Conservation (phyloP, 805 yeast genomes). For the Wickerhamiella occidentalis region DNA sequence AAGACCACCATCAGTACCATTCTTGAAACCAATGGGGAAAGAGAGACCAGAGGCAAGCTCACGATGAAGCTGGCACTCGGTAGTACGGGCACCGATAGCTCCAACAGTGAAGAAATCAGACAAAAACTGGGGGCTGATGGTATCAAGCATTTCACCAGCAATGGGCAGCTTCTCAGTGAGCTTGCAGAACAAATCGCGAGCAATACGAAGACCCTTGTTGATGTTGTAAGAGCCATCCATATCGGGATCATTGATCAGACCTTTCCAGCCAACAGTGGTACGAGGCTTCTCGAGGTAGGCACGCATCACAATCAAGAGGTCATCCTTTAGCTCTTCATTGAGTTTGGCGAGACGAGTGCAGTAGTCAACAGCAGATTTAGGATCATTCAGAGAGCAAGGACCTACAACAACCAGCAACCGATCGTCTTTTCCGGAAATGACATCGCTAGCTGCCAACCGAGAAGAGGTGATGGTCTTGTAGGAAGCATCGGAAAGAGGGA, state of each 20-base stretch:
- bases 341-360: slow-evolving; percentile 50
- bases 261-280: slow-evolving; percentile 99
- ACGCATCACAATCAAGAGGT: slow-evolving; percentile 83
- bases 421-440: slow-evolving; percentile 74
- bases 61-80: slow-evolving; percentile 95
- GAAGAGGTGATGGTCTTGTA: slow-evolving; percentile 58
- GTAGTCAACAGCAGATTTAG: slow-evolving; percentile 83
- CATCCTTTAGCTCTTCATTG: slow-evolving; percentile 53
- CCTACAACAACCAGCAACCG: slow-evolving; percentile 83
- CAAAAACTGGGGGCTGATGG: slow-evolving; percentile 91
- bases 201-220: slow-evolving; percentile 83
- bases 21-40: slow-evolving; percentile 97
- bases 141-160: slow-evolving; percentile 96
- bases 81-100: slow-evolving; percentile 98
- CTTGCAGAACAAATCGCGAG: slow-evolving; percentile 75
- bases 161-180: slow-evolving; percentile 74
- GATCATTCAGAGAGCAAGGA: slow-evolving; percentile 95
- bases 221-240: slow-evolving; percentile 85
- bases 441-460: slow-evolving; percentile 59
- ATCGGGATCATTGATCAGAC: slow-evolving; percentile 93
- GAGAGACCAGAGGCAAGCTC: slow-evolving; percentile 94
- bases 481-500: slow-evolving; percentile 50
- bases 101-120: slow-evolving; percentile 90
- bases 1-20: slow-evolving; percentile 92
- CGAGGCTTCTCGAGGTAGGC: slow-evolving; percentile 97